Evolutionary conservation across 2,329 filamentous ascomycete species (phyloP).

Genomic region (Verticillium albo-atrum): DNA sequence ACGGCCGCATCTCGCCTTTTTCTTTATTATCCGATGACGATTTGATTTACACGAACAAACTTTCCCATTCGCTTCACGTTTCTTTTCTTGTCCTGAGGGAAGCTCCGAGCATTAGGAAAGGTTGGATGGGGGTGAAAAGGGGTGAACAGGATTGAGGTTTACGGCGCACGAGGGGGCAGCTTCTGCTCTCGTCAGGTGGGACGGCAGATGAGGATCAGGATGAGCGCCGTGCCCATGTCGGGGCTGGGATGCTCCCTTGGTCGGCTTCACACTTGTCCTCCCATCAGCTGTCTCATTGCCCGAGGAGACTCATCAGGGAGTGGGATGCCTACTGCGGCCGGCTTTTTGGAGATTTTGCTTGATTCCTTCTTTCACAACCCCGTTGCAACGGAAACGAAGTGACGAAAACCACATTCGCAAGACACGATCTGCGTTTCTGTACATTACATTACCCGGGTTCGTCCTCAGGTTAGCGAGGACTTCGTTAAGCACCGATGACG

Average conservation of each 20-base stretch:
- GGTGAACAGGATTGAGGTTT: background rate
- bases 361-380: background rate
- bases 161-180: background rate
- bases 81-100: background rate
- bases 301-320: background rate
- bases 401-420: background rate
- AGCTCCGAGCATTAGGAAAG: background rate
- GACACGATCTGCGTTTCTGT: background rate
- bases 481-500: background rate
- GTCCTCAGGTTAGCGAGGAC: background rate
- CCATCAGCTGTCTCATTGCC: background rate
- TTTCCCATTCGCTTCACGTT: background rate
- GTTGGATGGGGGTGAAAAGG: background rate
- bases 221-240: background rate
- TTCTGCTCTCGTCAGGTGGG: background rate
- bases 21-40: background rate
- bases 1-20: background rate
- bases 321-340: background rate
- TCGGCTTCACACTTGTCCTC: background rate
- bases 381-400: constrained; percentile 3
- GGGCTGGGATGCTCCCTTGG: background rate
- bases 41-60: background rate
- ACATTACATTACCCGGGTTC: background rate
- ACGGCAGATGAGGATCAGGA: background rate
- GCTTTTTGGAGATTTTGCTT: background rate